Conservation (phyloP, 176 grass and related monocot genomes). For the Tillandsia leiboldiana region DNA sequence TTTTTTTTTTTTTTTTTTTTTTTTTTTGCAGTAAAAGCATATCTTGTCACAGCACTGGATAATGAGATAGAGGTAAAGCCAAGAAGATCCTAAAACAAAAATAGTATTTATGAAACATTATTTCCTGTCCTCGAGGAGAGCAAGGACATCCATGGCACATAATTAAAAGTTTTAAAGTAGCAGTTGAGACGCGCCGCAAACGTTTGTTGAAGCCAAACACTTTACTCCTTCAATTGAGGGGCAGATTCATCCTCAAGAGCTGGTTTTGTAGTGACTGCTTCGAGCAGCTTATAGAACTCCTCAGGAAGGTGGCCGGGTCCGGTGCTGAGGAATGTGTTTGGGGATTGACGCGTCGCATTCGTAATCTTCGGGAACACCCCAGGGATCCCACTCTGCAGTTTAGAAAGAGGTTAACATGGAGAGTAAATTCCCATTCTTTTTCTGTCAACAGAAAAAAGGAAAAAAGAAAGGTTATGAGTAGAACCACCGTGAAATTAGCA, state of each 20-base stretch:
- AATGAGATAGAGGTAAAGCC: not conserved
- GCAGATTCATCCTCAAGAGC: slow-evolving; percentile 42
- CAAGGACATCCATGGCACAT: slow-evolving; percentile 18
- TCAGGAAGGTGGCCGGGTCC: slow-evolving; percentile 60
- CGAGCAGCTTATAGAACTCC: slow-evolving; percentile 76
- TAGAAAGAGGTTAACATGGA: slow-evolving; percentile 5
- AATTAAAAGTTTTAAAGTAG: slow-evolving; percentile 24
- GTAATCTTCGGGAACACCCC: slow-evolving; percentile 92
- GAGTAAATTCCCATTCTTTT: not conserved
- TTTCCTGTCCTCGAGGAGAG: slow-evolving; percentile 35
- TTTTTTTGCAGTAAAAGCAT: no score
- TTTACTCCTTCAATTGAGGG: slow-evolving; percentile 58
- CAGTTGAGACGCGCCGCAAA: slow-evolving; percentile 18
- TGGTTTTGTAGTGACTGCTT: slow-evolving; percentile 43
- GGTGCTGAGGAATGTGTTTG: slow-evolving; percentile 87
- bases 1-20: not conserved
- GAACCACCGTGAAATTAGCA: no score
- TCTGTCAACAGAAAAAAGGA: no score
- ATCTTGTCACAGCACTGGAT: no score
- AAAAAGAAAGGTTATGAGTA: not conserved
- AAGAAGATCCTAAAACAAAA: not conserved
- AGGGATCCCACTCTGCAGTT: slow-evolving; percentile 88
- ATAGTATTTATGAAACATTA: slow-evolving; percentile 14
- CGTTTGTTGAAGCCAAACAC: not conserved
- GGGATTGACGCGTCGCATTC: slow-evolving; percentile 86